A percentile compares a stretch with the other conserved stretches of the same genome.
phyloP scores from a whole-genome alignment of 371 early-diverging fungal genomes.

The Catenaria anguillulae region DNA sequence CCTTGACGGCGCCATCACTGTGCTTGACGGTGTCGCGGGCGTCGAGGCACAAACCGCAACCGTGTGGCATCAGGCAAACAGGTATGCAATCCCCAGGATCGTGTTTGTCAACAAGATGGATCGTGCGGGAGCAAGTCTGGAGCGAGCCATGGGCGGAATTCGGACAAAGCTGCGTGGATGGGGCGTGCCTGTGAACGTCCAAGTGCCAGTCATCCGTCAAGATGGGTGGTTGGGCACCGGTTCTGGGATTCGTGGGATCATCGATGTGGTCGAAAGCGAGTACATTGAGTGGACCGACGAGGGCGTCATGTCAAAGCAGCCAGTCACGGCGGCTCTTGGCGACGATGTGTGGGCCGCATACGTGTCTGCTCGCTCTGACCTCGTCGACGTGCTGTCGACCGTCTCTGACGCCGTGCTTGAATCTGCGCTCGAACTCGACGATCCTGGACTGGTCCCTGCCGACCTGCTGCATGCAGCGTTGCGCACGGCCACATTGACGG shows the following conservation, averaged over 20 bases:
- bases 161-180: slow-evolving; percentile 39
- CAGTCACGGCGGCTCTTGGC: slow-evolving; percentile 17
- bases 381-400: slow-evolving; percentile 73
- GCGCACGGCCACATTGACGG: slow-evolving; percentile 48
- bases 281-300: slow-evolving; percentile 43
- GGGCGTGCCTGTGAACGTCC: slow-evolving; percentile 51
- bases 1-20: slow-evolving; percentile 81
- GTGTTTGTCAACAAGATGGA: slow-evolving; percentile 93
- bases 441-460: slow-evolving; percentile 44
- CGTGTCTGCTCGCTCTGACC: slow-evolving; percentile 33
- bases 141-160: slow-evolving; percentile 45
- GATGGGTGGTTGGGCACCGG: slow-evolving; percentile 15
- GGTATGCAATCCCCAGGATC: slow-evolving; percentile 67
- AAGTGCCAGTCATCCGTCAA: slow-evolving; percentile 48
- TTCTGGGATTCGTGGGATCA: slow-evolving; percentile 34
- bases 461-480: slow-evolving; percentile 48
- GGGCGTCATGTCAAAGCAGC: slow-evolving; percentile 30
- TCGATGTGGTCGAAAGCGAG: slow-evolving; percentile 68
- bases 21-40: slow-evolving; percentile 88
- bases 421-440: slow-evolving; percentile 51
- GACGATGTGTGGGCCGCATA: slow-evolving; percentile 31
- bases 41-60: slow-evolving; percentile 94
- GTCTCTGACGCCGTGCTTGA: slow-evolving; percentile 75
- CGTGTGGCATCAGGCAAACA: slow-evolving; percentile 79
- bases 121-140: slow-evolving; percentile 60